Conservation (phyloP, 202 grass and related monocot genomes). For the Cymbopogon flexuosus region DNA sequence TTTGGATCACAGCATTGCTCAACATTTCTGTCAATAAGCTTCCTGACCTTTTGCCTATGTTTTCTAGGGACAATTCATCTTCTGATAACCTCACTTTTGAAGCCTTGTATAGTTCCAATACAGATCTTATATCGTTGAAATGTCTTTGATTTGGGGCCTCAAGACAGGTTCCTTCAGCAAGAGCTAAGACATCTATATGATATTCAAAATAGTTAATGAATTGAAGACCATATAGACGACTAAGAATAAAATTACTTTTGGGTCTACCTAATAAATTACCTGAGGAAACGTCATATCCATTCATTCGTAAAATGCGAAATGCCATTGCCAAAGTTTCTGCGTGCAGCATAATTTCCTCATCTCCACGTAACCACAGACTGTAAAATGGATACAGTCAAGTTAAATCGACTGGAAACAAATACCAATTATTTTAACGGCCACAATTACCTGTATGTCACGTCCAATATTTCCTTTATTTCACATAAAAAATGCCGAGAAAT, state of each 20-base stretch:
- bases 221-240: no score
- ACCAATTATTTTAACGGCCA: no score
- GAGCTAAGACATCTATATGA: no score
- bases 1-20: no score
- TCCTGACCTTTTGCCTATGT: constrained; percentile 45
- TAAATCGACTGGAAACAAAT: background rate
- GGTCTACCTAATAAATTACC: no score
- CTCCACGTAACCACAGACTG: constrained; percentile 67
- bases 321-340: constrained; percentile 56
- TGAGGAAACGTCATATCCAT: constrained; percentile 59
- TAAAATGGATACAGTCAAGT: constrained; percentile 12
- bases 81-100: constrained; percentile 48
- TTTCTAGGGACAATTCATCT: constrained; percentile 47
- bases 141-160: constrained; percentile 38
- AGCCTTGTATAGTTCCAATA: constrained; percentile 69
- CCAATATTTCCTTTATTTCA: constrained; percentile 56
- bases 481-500: constrained; percentile 41
- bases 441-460: constrained; percentile 55
- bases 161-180: constrained; percentile 30
- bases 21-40: constrained; percentile 19
- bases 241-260: no score
- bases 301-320: constrained; percentile 59
- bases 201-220: no score
- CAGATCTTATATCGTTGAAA: constrained; percentile 38
- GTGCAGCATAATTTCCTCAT: constrained; percentile 54